Percentiles rank a stretch among this genome's conserved stretches.
Evolutionary conservation across 139 green algal genomes (phyloP).

Genomic region (Chlamydomonas sp.): DNA sequence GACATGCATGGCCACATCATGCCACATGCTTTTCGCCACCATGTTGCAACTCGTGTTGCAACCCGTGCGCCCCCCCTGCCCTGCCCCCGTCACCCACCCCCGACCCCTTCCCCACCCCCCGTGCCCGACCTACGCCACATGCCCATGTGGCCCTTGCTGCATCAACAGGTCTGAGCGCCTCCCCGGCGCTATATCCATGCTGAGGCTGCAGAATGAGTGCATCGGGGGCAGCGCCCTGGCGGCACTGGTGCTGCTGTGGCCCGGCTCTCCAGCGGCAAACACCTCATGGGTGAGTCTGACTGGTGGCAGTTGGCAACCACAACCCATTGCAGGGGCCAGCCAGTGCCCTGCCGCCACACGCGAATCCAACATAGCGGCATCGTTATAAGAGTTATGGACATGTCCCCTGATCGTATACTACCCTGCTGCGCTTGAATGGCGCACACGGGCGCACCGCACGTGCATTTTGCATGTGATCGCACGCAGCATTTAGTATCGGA

Average conservation of each 20-base stretch:
- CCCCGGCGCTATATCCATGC: conserved; percentile 34
- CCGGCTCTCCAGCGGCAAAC: neutral
- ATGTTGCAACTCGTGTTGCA: too few relatives aligned
- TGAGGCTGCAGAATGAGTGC: conserved; percentile 66
- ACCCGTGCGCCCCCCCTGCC: neutral
- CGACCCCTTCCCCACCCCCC: neutral
- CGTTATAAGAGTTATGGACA: too few relatives aligned
- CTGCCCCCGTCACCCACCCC: neutral
- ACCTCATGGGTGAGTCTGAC: neutral
- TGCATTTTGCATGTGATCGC: too few relatives aligned
- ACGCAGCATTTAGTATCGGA: too few relatives aligned
- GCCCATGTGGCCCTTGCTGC: neutral
- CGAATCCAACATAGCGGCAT: too few relatives aligned
- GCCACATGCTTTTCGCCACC: too few relatives aligned
- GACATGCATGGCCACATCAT: too few relatives aligned
- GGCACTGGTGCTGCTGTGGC: conserved; percentile 50
- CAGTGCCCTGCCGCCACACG: too few relatives aligned
- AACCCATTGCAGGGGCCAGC: too few relatives aligned
- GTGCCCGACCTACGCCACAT: neutral
- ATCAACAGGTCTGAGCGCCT: conserved; percentile 51
- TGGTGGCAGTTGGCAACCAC: neutral
- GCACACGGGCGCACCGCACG: too few relatives aligned
- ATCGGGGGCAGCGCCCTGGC: conserved; percentile 58
- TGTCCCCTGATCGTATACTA: too few relatives aligned
- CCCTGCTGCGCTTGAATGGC: too few relatives aligned